Base-by-base conservation (phyloP, 176 grass and related monocot species). In the Juncus effusus region DNA sequence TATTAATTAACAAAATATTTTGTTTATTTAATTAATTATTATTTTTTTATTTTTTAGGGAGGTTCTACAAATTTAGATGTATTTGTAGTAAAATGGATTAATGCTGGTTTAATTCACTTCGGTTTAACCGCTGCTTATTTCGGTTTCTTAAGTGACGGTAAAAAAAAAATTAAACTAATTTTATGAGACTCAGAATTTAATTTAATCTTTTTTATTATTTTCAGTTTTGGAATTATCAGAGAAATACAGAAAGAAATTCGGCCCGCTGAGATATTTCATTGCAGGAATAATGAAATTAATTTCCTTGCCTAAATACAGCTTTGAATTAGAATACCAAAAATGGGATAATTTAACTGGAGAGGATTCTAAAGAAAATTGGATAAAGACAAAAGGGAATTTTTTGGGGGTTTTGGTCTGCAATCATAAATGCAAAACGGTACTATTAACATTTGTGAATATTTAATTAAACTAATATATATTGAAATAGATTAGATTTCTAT, bases 61-160 rank as follows among this genome's bases (percentile, higher is more conserved):
- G 85, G 74, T 80, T 60, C 74, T 47, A 92, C 94, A 63, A 74
- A 82, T 74, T 78, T 88, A 74, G 93, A 97, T 84, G 80, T 97
- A 37, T 82, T 97, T 76, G 72, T 82, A 47, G 85, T 88, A 53
- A 88, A 83, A 81, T 86, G 80, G 79, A 73, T 69, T 60, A 72
- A 81, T 67, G 77, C 71, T 80, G 80, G 82, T 67, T 50, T 74
- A 73, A 74, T 79, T 66, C 84, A 97, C 71, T 97, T 89, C 4
- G 93, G 93, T 50, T 49, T 91, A 59, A 88, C 84, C 38, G 91
- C 88, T 76, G 90, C 84, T 40, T 96, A 90, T 65, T 96, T 73
- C 85, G 91, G 91, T 67, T 96, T 96, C 56, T 77, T 96, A 60
- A 69, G 84, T 83, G 91, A 96, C 88, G 91, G 89, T 93, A 88